Conservation (phyloP, 306 rosid genomes). For the Inga laurina region DNA sequence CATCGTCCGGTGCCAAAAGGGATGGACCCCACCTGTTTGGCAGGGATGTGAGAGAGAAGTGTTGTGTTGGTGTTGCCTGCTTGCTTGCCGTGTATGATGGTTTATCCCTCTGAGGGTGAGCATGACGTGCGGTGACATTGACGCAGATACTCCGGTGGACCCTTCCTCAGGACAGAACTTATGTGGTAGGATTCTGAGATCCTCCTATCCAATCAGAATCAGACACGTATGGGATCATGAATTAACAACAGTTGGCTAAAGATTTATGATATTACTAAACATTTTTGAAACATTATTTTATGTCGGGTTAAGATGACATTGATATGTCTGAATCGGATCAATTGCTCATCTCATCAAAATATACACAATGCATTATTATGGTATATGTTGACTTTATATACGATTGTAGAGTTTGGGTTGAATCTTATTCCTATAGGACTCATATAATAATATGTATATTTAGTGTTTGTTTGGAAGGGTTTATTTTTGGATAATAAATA, state of each 20-base stretch:
- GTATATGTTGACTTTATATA: no score
- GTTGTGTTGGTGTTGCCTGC: background rate
- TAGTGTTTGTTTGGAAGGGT: no score
- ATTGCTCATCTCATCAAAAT: background rate
- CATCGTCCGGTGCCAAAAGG: background rate
- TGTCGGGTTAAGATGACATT: slow-evolving; percentile 50
- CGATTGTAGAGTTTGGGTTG: no score
- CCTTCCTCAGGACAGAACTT: slow-evolving; percentile 27
- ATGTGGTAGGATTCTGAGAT: slow-evolving; percentile 39
- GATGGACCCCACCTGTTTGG: background rate
- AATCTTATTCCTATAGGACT: no score
- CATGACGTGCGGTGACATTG: slow-evolving; percentile 56
- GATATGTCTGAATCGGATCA: slow-evolving; percentile 48
- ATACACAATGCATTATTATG: no score
- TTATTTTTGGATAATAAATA: no score
- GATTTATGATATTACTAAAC: slow-evolving; percentile 36
- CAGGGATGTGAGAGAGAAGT: background rate
- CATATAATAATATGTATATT: no score
- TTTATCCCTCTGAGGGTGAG: slow-evolving; percentile 31
- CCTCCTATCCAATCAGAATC: background rate
- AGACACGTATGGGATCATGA: slow-evolving; percentile 23
- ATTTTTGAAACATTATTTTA: slow-evolving; percentile 31
- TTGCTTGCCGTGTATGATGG: slow-evolving; percentile 47
- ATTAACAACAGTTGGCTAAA: background rate
- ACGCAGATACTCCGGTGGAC: slow-evolving; percentile 58